Evolutionary conservation across 2,329 filamentous ascomycete species (phyloP).

Genomic region (Epichloe bromicola): DNA sequence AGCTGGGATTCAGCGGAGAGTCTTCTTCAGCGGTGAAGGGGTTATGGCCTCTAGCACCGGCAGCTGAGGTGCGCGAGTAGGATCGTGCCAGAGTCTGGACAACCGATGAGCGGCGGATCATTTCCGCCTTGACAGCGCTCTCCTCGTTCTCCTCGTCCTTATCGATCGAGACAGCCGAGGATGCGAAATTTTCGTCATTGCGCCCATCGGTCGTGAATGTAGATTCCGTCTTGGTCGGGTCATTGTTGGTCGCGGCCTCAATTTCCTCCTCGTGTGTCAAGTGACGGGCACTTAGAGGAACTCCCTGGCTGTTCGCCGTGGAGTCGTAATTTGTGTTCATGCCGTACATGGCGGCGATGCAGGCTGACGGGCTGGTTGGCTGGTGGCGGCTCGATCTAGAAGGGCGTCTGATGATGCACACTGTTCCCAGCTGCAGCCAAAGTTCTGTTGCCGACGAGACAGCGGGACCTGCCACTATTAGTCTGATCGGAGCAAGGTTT

Average conservation of each 20-base stretch:
- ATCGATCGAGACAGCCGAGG: slow-evolving; percentile 16
- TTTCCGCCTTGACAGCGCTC: slow-evolving; percentile 22
- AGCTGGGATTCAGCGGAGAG: slow-evolving; percentile 41
- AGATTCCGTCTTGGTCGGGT: slow-evolving; percentile 20
- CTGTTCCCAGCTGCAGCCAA: background rate
- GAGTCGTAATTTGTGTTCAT: slow-evolving; percentile 33
- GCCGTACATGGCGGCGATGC: slow-evolving; percentile 9
- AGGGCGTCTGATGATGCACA: background rate
- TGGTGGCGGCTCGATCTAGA: background rate
- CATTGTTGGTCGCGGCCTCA: slow-evolving; percentile 13
- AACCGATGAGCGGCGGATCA: slow-evolving; percentile 36
- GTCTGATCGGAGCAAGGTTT: too few species aligned
- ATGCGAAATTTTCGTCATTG: slow-evolving; percentile 16
- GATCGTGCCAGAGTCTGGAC: slow-evolving; percentile 43
- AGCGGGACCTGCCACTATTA: background rate
- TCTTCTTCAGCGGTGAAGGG: slow-evolving; percentile 36
- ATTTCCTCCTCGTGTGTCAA: slow-evolving; percentile 15
- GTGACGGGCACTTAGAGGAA: slow-evolving; percentile 17
- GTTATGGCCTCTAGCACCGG: slow-evolving; percentile 21
- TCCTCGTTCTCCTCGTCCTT: slow-evolving; percentile 17
- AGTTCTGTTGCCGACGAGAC: too few species aligned
- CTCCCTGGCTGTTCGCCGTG: slow-evolving; percentile 30
- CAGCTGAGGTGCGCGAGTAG: slow-evolving; percentile 36
- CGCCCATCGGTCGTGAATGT: slow-evolving; percentile 25
- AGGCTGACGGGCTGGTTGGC: background rate